Base-by-base conservation (phyloP, 2,329 filamentous ascomycete genomes). In the Purpureocillium lavendulum region DNA sequence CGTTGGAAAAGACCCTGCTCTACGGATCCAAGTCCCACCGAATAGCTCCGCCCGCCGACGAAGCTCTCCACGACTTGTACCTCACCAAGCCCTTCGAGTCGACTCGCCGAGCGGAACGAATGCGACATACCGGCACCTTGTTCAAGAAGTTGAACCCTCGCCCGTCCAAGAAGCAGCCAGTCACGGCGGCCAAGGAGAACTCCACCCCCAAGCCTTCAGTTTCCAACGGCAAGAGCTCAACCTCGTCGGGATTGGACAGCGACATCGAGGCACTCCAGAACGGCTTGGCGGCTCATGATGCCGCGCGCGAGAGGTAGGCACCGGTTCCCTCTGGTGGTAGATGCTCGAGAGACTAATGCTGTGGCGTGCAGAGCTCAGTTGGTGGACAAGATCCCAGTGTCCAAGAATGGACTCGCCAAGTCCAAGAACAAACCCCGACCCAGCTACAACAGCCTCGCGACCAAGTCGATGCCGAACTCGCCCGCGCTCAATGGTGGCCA, bases 41-140 rank as follows among this genome's bases (percentile, higher is more conserved):
- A 34, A 65, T 78, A 43, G 55, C 63, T 39, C 62, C 58, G 39
- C 64, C 63, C 13, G 46, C 62, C 37, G 65, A 71, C 39, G 62
- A 68, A 13, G 64, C 67, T 39, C 61, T 70, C 24, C 71, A 72
- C 59, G 76, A 81, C 40, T 59, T 82, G 18, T 81, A 71, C 55
- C 64, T 72, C 31, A 71, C 73, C 34, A 65, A 70, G 44, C 66
- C 70, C n/a, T 65, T 67, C 48, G 64, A 70, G 40, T 62, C 67
- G 4, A 60, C 64, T 14, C 60, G 60, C 47, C 62, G 61, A 46
- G 70, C 70, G 21, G 65, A 67, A 44, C 66, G 66, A 48, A 55
- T 78, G 17, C 66, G 72, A 18, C 60, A 69, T n/a, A 66, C 71
- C 16, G 70, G 70, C 51, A 70, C 68, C 7, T 58, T 79, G 17